phyloP scores from a whole-genome alignment of 257 asterid genomes.

The Voacanga thouarsii region DNA sequence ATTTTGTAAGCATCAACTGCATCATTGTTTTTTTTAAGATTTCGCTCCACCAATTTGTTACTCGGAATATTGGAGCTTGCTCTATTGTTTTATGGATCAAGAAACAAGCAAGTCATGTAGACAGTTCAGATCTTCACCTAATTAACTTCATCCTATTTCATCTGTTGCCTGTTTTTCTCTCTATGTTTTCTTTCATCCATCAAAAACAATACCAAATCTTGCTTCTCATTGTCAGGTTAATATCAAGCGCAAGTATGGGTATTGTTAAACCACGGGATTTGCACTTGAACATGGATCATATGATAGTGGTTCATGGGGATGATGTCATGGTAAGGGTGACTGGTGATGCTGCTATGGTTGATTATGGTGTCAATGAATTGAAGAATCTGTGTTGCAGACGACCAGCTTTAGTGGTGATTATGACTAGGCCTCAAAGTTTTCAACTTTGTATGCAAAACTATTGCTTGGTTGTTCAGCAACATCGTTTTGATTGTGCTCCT shows the following conservation, averaged over 20 bases:
- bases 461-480: slow-evolving; percentile 4
- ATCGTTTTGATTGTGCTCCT: background rate
- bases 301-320: slow-evolving; percentile 4
- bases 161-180: background rate
- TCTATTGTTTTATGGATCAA: background rate
- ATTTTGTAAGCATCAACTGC: background rate
- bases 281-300: background rate
- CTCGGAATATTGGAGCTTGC: background rate
- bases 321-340: slow-evolving; percentile 9
- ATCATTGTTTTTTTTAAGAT: background rate
- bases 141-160: background rate
- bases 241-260: background rate
- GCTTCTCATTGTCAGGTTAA: background rate
- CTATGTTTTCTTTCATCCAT: background rate
- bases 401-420: slow-evolving; percentile 11
- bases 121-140: background rate
- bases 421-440: slow-evolving; percentile 4
- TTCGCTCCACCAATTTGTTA: background rate
- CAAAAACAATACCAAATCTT: background rate
- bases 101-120: background rate
- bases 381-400: slow-evolving; percentile 2
- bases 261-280: background rate
- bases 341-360: slow-evolving; percentile 6
- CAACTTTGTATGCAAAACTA: slow-evolving; percentile 5
- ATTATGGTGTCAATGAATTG: slow-evolving; percentile 8